Evolutionary conservation across 2,329 filamentous ascomycete species (phyloP).

Genomic region (Beauveria varroae): DNA sequence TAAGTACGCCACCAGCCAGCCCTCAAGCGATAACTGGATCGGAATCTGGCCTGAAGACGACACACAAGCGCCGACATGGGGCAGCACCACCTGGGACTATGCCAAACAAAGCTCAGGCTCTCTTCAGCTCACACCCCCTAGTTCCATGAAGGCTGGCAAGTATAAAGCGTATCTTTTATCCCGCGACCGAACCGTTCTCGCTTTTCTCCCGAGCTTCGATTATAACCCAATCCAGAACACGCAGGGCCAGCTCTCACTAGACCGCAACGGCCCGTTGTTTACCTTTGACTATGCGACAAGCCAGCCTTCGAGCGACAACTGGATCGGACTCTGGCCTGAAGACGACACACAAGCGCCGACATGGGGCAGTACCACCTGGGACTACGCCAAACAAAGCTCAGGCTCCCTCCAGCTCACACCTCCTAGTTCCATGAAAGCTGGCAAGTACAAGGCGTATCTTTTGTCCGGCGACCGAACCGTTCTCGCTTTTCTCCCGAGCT

Average conservation of each 20-base stretch:
- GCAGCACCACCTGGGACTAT: not conserved
- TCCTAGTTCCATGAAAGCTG: not conserved
- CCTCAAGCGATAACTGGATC: not conserved
- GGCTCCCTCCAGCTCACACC: not conserved
- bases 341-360: not conserved
- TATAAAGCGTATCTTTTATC: slow-evolving; percentile 4
- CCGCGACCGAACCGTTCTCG: not conserved
- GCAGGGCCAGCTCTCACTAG: no score
- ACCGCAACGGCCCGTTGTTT: not conserved
- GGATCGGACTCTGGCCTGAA: not conserved
- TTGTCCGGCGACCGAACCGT: not conserved
- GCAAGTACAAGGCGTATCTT: slow-evolving; percentile 4
- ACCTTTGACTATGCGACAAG: not conserved
- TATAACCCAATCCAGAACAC: not conserved
- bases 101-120: not conserved
- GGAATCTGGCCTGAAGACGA: not conserved
- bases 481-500: not conserved
- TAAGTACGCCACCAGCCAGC: not conserved
- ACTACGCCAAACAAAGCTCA: not conserved
- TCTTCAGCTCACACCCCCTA: not conserved
- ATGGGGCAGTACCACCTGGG: not conserved
- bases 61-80: not conserved
- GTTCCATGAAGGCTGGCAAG: not conserved
- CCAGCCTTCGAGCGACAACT: not conserved
- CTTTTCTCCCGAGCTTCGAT: not conserved